These are phyloP conservation scores for Ophiosphaerella korrae DNA, from an alignment of 2,329 filamentous ascomycete genomes.

Conservation along the genomic window DNA sequence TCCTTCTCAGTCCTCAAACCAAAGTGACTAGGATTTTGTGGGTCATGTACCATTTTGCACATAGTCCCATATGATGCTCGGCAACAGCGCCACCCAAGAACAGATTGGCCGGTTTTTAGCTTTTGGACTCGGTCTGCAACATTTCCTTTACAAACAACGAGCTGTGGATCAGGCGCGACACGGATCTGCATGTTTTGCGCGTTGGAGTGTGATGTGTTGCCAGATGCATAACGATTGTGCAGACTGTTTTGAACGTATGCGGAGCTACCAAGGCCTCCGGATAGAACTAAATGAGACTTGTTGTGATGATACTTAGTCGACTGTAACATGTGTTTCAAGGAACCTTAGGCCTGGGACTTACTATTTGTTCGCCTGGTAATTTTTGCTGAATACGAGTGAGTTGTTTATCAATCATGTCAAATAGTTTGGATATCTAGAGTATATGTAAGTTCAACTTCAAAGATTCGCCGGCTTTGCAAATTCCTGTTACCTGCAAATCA, in stretches of 20 bases:
- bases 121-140: conserved; percentile 58
- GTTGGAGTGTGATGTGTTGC: conserved; percentile 19
- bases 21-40: conserved; percentile 33
- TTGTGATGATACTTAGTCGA: too few species aligned
- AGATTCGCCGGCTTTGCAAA: not conserved
- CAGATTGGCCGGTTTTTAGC: conserved; percentile 48
- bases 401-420: conserved; percentile 40
- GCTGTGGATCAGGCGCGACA: conserved; percentile 56
- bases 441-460: not conserved
- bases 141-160: conserved; percentile 60
- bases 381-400: conserved; percentile 31
- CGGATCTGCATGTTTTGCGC: conserved; percentile 31
- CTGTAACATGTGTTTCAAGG: too few species aligned
- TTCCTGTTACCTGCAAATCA: conserved; percentile 13
- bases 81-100: conserved; percentile 49
- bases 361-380: conserved; percentile 32
- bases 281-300: conserved; percentile 46
- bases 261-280: conserved; percentile 51
- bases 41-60: conserved; percentile 44
- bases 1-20: conserved; percentile 29
- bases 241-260: conserved; percentile 48
- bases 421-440: conserved; percentile 27
- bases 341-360: conserved; percentile 5
- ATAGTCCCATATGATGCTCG: conserved; percentile 43
- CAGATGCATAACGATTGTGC: conserved; percentile 36